Percentiles rank a stretch among this genome's conserved stretches.
Conservation (phyloP, 2,329 filamentous ascomycete genomes). For the Massarina eburnea region DNA sequence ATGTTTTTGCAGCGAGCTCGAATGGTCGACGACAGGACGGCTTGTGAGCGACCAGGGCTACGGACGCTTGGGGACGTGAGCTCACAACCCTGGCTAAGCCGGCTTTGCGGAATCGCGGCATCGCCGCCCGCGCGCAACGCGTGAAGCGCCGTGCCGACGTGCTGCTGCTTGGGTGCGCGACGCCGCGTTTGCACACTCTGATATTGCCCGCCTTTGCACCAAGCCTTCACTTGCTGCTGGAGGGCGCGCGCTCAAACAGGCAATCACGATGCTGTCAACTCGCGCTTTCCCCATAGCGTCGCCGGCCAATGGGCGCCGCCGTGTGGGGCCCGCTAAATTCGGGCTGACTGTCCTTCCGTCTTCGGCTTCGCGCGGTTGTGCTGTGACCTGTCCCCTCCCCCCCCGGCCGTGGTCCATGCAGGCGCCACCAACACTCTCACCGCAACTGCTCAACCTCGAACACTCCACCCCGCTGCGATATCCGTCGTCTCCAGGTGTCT, state of each 20-base stretch:
- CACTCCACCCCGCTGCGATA: background rate
- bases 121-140: conserved; percentile 12
- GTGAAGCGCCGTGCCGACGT: background rate
- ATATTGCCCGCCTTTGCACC: background rate
- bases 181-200: background rate
- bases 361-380: conserved; percentile 8
- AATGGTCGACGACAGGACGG: conserved; percentile 23
- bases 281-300: conserved; percentile 5
- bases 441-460: conserved; percentile 3
- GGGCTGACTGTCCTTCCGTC: conserved; percentile 15
- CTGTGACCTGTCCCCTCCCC: too few species aligned
- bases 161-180: background rate
- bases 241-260: conserved; percentile 13
- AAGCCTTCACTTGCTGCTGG: conserved; percentile 1
- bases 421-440: conserved; percentile 21
- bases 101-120: conserved; percentile 36
- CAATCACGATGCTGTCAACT: conserved; percentile 8
- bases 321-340: conserved; percentile 9
- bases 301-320: conserved; percentile 5
- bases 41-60: conserved; percentile 22
- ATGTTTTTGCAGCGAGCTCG: conserved; percentile 33
- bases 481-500: background rate
- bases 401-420: conserved; percentile 8
- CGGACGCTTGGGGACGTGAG: conserved; percentile 22
- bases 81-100: conserved; percentile 27